A percentile compares a stretch with the other conserved stretches of the same genome.
Evolutionary conservation across 2,329 filamentous ascomycete species (phyloP).

Genomic region (Coccinonectria pachysandricola): DNA sequence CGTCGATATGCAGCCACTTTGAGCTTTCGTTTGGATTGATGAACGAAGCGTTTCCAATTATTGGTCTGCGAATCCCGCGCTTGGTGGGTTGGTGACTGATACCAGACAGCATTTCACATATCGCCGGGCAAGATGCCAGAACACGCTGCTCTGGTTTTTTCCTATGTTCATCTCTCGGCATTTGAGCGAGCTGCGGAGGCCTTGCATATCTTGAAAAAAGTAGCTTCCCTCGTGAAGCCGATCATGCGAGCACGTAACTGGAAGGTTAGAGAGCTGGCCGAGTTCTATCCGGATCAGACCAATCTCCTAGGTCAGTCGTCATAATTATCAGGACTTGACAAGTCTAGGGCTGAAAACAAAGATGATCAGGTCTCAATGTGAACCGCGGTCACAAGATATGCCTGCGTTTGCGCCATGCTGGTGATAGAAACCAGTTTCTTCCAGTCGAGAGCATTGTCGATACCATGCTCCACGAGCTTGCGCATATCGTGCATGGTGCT

Average conservation of each 20-base stretch:
- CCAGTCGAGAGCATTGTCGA: slow-evolving; percentile 72
- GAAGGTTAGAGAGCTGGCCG: slow-evolving; percentile 67
- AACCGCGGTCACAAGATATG: slow-evolving; percentile 71
- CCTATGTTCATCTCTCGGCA: slow-evolving; percentile 38
- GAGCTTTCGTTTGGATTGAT: too few relatives aligned
- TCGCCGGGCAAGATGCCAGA: slow-evolving; percentile 13
- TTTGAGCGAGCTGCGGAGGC: slow-evolving; percentile 40
- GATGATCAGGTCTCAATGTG: slow-evolving; percentile 61
- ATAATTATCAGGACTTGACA: too few relatives aligned
- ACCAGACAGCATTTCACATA: too few relatives aligned
- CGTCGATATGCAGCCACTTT: too few relatives aligned
- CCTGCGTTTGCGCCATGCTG: slow-evolving; percentile 66
- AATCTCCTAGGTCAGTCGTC: slow-evolving; percentile 62
- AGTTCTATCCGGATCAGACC: slow-evolving; percentile 70
- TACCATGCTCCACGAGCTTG: slow-evolving; percentile 89
- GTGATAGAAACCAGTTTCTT: slow-evolving; percentile 67
- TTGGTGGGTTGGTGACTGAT: too few relatives aligned
- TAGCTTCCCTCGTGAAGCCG: slow-evolving; percentile 84
- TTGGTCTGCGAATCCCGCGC: too few relatives aligned
- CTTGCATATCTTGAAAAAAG: slow-evolving; percentile 57
- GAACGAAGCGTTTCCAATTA: too few relatives aligned
- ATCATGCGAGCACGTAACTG: slow-evolving; percentile 84
- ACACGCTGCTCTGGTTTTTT: slow-evolving; percentile 33
- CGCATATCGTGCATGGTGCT: slow-evolving; percentile 76
- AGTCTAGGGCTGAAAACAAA: slow-evolving; percentile 2